phyloP scores from a whole-genome alignment of 345 rosid species.

The Cardamine resedifolia region DNA sequence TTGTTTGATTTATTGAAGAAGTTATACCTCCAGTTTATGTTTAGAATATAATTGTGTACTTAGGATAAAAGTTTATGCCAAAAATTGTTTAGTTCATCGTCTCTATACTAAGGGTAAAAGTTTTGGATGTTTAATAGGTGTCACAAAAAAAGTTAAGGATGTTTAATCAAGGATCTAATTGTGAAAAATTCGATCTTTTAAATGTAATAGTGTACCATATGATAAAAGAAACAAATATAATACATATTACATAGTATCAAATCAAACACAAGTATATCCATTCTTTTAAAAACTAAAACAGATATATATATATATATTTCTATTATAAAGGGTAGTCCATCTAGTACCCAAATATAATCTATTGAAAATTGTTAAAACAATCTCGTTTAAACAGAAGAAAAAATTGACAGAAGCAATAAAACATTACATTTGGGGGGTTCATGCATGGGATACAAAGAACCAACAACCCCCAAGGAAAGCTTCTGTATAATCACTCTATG shows the following conservation, averaged over 20 bases:
- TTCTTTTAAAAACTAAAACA: background rate
- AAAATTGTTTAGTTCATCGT: too few species aligned
- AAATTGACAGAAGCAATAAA: slow-evolving; percentile 1
- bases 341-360: background rate
- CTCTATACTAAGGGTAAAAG: too few species aligned
- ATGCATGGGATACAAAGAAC: slow-evolving; percentile 23
- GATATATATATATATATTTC: too few species aligned
- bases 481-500: slow-evolving; percentile 59
- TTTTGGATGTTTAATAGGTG: background rate
- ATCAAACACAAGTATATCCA: background rate
- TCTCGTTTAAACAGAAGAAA: background rate
- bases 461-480: slow-evolving; percentile 13
- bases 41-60: background rate
- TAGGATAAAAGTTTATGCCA: too few species aligned
- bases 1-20: too few species aligned
- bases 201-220: background rate
- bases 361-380: slow-evolving; percentile 15
- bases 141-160: background rate
- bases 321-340: background rate
- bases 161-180: background rate
- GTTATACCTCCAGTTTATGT: too few species aligned
- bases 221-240: background rate
- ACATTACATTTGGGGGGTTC: slow-evolving; percentile 21
- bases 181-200: background rate
- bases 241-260: background rate